phyloP scores from a whole-genome alignment of 169 alveolate species.

The Plasmodium inui region DNA sequence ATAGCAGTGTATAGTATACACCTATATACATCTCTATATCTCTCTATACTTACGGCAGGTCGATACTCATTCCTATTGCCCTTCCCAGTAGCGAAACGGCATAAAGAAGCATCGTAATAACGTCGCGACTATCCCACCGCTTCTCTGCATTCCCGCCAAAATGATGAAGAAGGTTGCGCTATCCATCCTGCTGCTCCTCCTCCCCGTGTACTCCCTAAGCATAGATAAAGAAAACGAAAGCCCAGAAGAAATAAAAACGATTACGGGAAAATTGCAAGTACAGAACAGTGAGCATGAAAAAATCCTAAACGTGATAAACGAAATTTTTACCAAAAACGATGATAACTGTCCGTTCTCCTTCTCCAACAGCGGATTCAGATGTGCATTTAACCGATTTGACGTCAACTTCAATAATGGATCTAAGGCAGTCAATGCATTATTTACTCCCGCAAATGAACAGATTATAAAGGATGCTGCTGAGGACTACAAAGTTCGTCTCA shows the following conservation, averaged over 20 bases:
- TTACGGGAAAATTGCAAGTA: slow-evolving; percentile 8
- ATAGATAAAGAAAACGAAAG: background rate
- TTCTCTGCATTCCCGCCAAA: background rate
- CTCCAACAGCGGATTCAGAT: background rate
- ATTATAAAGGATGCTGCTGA: slow-evolving; percentile 12
- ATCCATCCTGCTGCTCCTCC: background rate
- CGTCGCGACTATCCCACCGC: background rate
- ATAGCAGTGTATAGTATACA: background rate
- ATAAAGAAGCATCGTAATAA: background rate
- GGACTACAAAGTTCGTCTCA: background rate
- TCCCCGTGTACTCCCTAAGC: background rate
- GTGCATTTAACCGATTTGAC: slow-evolving; percentile 27
- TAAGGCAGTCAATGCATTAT: background rate
- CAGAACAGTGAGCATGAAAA: background rate
- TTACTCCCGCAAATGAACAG: slow-evolving; percentile 1
- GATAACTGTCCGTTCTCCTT: background rate
- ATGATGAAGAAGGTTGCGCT: slow-evolving; percentile 22
- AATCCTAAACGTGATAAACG: background rate
- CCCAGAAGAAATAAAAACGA: background rate
- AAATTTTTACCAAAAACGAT: background rate
- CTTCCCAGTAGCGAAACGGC: background rate
- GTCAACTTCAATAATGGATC: background rate
- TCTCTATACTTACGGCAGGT: background rate
- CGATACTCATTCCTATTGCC: background rate
- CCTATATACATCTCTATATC: background rate